Base-by-base conservation (phyloP, 1,284 basidiomycete genomes). In the Leccinum colubrinum region DNA sequence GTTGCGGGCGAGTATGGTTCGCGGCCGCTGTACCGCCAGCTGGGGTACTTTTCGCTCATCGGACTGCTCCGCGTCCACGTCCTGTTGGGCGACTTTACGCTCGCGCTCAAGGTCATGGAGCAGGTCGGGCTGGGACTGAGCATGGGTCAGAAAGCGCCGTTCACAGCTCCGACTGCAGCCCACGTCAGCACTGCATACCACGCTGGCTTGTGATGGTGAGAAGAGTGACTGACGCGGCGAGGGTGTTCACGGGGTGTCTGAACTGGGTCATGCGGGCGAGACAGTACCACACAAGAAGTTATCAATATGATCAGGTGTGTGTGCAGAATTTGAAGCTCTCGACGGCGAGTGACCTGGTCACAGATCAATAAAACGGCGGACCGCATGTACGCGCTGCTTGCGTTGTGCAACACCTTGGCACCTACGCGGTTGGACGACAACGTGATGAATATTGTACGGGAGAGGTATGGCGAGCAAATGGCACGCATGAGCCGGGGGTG, bases 31-130 rank as follows among this genome's bases (percentile, higher is more conserved):
- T 99, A 98, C 79, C 88, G 95, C 65, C 93, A 94, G 82, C 86
- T 99, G n/a, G 97, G 97, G 25, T 97, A 98, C 80, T 98, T 98
- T 80, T 95, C 94, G 69, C 86, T 98, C 70, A 92, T 98, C 70
- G 97, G 96, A 56, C 86, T 99, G 30, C 83, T 98, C 43, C 92
- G 97, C 25, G 97, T 99, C 0, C 97, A 98, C 76, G 93, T 95
- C 60, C 85, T 98, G 15, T 86, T 99, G 25, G 97, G 97, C 50
- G 97, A 99, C 79, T 98, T 96, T 76, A 98, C 90, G 11, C 86
- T 98, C 22, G 97, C 94, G 0, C 82, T 99, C 64, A 97, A 98
- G 77, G 91, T 97, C 62, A 91, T 98, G 86, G 94, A 98, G 74
- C 88, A 92, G 70, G 90, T 97, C 60, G 92, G 97, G 74, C 83